Evolutionary conservation across 2,329 filamentous ascomycete genomes (phyloP).

Genomic region (Claviceps sorghi): DNA sequence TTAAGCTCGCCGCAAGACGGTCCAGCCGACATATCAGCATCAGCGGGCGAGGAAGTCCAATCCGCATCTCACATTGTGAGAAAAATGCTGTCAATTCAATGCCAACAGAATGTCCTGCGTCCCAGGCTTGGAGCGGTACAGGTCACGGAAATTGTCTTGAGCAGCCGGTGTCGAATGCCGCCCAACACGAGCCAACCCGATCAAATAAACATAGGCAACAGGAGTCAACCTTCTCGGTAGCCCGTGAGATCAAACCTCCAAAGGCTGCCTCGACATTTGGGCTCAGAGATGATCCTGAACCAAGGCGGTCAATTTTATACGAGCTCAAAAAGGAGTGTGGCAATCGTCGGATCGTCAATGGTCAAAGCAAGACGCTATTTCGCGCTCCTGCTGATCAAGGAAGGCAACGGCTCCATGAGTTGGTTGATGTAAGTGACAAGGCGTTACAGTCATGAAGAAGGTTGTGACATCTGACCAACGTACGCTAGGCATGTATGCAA

Average conservation of each 20-base stretch:
- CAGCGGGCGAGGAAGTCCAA: conserved; percentile 3
- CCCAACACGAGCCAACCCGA: not conserved
- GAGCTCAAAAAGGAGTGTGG: not conserved
- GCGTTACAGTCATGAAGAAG: not conserved
- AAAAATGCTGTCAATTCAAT: not conserved
- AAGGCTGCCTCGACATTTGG: not conserved
- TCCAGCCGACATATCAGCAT: conserved; percentile 1
- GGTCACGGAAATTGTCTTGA: not conserved
- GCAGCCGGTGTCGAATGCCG: not conserved
- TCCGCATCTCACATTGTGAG: not conserved
- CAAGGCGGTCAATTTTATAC: not conserved
- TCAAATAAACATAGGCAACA: not conserved
- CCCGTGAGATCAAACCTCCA: not conserved
- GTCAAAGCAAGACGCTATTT: not conserved
- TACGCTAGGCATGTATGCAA: not conserved
- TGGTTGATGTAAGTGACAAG: conserved; percentile 3
- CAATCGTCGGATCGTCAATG: not conserved
- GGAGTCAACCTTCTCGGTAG: not conserved
- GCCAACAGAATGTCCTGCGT: not conserved
- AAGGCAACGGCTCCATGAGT: conserved; percentile 2
- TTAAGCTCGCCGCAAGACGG: not conserved
- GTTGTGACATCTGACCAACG: not conserved
- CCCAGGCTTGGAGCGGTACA: not conserved
- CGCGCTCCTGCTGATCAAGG: not conserved
- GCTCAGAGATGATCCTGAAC: not conserved